Evolutionary conservation across 768 basidiomycete genomes (phyloP).

Genomic region (Termitomyces sp.): DNA sequence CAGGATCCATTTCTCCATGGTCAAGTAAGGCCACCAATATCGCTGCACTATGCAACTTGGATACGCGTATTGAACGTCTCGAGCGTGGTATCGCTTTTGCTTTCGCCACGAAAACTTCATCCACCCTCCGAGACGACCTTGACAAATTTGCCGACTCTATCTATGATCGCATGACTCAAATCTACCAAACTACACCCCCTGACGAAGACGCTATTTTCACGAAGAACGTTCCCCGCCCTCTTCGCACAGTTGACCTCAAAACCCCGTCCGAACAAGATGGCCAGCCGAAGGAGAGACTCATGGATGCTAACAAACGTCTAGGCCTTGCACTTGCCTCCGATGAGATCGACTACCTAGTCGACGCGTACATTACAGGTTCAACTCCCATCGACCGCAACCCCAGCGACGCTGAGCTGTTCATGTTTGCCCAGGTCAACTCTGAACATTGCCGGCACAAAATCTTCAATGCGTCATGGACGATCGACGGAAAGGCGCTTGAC

Average conservation of each 20-base stretch:
- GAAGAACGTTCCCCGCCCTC: conserved; percentile 49
- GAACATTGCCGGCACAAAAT: conserved; percentile 99
- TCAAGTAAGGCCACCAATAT: conserved; percentile 99
- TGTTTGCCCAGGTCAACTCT: conserved; percentile 99
- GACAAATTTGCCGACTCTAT: conserved; percentile 64
- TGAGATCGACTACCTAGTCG: conserved; percentile 90
- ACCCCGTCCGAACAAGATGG: conserved; percentile 44
- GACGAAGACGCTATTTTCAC: conserved; percentile 54
- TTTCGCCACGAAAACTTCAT: conserved; percentile 43
- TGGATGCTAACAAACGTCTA: conserved; percentile 74
- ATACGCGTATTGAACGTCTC: conserved; percentile 67
- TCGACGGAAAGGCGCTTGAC: conserved; percentile 66
- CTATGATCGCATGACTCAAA: conserved; percentile 97
- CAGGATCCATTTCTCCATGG: conserved; percentile 97
- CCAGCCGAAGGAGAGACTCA: conserved; percentile 61
- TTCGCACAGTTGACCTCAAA: conserved; percentile 29
- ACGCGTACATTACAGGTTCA: conserved; percentile 78
- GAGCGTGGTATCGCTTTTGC: conserved; percentile 81
- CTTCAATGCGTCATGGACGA: conserved; percentile 96
- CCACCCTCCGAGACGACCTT: conserved; percentile 47
- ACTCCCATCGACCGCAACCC: conserved; percentile 77
- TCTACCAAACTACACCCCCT: conserved; percentile 60
- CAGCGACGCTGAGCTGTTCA: conserved; percentile 97
- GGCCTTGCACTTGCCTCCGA: conserved; percentile 89
- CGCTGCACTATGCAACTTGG: conserved; percentile 81